Evolutionary conservation across 2,329 filamentous ascomycete genomes (phyloP), one percentile per base, ranked within the genome.

Genomic region (Penicillium paneum): DNA sequence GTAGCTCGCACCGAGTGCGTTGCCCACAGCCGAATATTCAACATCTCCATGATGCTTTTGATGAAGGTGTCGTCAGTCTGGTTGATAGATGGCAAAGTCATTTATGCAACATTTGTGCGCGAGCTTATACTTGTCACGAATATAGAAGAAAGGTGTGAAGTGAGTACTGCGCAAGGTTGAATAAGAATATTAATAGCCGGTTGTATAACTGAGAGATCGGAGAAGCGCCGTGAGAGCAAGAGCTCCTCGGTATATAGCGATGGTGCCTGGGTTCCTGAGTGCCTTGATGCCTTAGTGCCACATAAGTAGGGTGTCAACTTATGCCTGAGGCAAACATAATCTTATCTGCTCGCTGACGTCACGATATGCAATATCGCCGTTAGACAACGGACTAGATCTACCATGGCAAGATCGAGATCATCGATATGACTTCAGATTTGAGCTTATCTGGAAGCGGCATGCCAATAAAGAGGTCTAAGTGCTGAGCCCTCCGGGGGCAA

Each of bases 371-470:
- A 41, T 48, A 19, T 52, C 19, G 19, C 28, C 26, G 5, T 21
- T 26, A 17, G 17, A 41, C 15, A n/a, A 43, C 12, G 28, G n/a
- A 43, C 26, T 19, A 31, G 26, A 31, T 19, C 28, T 15, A 43
- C 28, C 41, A 8, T 17, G 15, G 39, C 17, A 10, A 36, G 24
- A 52, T 52, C 31, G 31, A n/a, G 48, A 46, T 32, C 48, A 19
- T 29, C 31, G 15, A 39, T n/a, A 52, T 55, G 40, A 54, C 45
- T 24, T 54, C 51, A 54, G 19, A 21, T 11, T 3, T 36, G 24
- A 42, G 32, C 17, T 15, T 43, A 38, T 38, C 6, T 24, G 21
- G 4, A 8, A 6, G 17, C 5, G 34, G 39, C 13, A 52, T 32
- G 12, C 28, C 10, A 26, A 31, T 49, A 4, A 29, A 31, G 13